Evolutionary conservation across 768 basidiomycete species (phyloP).

Genomic region (Clavaria fumosa): DNA sequence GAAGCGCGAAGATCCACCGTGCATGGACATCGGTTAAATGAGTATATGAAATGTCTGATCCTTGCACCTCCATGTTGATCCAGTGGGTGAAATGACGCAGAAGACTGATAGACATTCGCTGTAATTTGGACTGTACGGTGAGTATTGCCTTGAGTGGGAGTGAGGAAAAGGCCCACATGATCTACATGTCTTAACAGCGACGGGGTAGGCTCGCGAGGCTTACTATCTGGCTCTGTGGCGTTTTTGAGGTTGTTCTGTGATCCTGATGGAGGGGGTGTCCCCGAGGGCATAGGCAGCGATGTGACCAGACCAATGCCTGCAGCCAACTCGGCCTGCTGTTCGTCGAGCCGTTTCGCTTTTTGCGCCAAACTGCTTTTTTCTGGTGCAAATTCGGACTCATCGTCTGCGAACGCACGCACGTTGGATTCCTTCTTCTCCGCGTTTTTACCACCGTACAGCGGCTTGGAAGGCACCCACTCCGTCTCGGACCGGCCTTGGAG

Average conservation of each 20-base stretch:
- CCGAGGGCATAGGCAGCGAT: constrained; percentile 27
- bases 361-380: too few species aligned
- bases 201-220: constrained; percentile 44
- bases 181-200: constrained; percentile 42
- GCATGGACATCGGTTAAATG: constrained; percentile 42
- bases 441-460: constrained; percentile 13
- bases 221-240: constrained; percentile 10
- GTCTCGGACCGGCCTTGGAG: constrained; percentile 51
- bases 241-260: constrained; percentile 5
- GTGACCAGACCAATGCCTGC: too few species aligned
- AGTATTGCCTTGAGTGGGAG: constrained; percentile 4
- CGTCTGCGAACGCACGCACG: constrained; percentile 27
- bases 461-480: constrained; percentile 47
- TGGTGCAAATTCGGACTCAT: too few species aligned
- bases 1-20: constrained; percentile 65
- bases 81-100: constrained; percentile 77
- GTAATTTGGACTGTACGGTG: constrained; percentile 11
- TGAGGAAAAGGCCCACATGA: constrained; percentile 31
- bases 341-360: too few species aligned
- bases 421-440: constrained; percentile 10
- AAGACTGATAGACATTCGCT: constrained; percentile 61
- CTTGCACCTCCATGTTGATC: constrained; percentile 48
- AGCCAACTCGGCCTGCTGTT: too few species aligned
- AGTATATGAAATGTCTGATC: constrained; percentile 21
- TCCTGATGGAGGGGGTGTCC: constrained; percentile 22